Conservation (phyloP, 2,329 filamentous ascomycete species). For the Cryoendolithus antarcticus region DNA sequence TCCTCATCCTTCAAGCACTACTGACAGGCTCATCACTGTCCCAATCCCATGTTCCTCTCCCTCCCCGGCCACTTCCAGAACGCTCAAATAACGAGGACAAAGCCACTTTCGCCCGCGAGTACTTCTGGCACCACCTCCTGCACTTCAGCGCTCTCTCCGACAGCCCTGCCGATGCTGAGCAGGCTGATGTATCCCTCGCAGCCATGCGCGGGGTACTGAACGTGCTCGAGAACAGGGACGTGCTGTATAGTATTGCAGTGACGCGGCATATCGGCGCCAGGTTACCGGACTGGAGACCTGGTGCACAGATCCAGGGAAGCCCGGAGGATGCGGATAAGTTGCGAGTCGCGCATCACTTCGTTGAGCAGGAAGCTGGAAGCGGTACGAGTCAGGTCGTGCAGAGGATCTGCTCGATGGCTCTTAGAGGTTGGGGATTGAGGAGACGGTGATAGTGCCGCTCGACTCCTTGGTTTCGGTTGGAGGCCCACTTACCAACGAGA, state of each 20-base stretch:
- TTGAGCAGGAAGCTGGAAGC: conserved; percentile 32
- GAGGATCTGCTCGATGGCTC: conserved; percentile 37
- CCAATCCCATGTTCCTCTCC: conserved; percentile 42
- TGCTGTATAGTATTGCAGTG: conserved; percentile 79
- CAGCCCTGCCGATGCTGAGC: conserved; percentile 44
- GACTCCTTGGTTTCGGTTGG: no score
- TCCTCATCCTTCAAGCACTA: conserved; percentile 64
- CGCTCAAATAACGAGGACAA: conserved; percentile 19
- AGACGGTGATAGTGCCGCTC: neutral
- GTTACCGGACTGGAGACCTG: conserved; percentile 28
- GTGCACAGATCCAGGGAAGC: conserved; percentile 18
- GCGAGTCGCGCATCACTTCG: conserved; percentile 35
- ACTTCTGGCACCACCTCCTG: conserved; percentile 74
- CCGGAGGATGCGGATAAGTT: conserved; percentile 32
- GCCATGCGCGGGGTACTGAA: conserved; percentile 61
- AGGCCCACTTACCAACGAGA: no score
- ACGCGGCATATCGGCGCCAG: conserved; percentile 61
- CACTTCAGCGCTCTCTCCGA: conserved; percentile 56
- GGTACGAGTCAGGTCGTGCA: conserved; percentile 37
- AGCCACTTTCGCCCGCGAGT: conserved; percentile 41
- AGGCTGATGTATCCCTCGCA: conserved; percentile 46
- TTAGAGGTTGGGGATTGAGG: conserved; percentile 27
- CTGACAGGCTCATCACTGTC: conserved; percentile 60
- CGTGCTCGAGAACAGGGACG: conserved; percentile 74
- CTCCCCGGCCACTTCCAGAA: conserved; percentile 23